Percentiles rank a stretch among this genome's conserved stretches.
Evolutionary conservation across 371 early-diverging fungal genomes (phyloP).

Genomic region (Sporodiniella umbellata): DNA sequence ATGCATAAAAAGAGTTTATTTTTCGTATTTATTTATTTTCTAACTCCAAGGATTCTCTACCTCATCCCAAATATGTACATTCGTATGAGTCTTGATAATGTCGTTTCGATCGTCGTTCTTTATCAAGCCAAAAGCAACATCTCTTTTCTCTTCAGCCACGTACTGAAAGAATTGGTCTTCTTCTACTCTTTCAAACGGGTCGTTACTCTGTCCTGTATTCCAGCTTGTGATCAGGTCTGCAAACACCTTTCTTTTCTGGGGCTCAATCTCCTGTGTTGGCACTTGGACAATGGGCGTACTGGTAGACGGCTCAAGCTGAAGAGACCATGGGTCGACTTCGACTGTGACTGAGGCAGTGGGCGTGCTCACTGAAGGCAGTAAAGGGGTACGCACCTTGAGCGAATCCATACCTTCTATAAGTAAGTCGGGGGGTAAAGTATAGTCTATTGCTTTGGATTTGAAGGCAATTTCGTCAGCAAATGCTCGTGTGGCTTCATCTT

Average conservation of each 20-base stretch:
- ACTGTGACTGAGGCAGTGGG: constrained; percentile 8
- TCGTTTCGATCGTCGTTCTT: no score
- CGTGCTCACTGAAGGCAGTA: constrained; percentile 17
- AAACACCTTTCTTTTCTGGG: constrained; percentile 38
- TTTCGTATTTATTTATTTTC: constrained; percentile 1
- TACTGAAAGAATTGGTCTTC: constrained; percentile 26
- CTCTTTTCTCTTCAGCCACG: constrained; percentile 37
- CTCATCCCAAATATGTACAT: constrained; percentile 1
- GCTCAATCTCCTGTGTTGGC: constrained; percentile 25
- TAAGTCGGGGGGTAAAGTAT: constrained; percentile 10
- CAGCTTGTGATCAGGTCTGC: constrained; percentile 46
- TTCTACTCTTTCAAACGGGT: not conserved
- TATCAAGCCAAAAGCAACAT: constrained; percentile 50
- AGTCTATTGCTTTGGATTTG: not conserved
- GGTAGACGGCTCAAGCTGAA: constrained; percentile 3
- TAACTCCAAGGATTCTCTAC: constrained; percentile 24
- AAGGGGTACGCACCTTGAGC: not conserved
- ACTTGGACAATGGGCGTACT: constrained; percentile 12
- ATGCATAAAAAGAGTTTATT: not conserved
- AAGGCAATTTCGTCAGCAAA: constrained; percentile 37
- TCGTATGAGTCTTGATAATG: no score
- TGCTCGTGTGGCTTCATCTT: constrained; percentile 44
- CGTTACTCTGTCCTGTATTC: constrained; percentile 19
- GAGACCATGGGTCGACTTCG: constrained; percentile 14
- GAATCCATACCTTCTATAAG: constrained; percentile 4